Conservation (phyloP, 2,329 filamentous ascomycete genomes). For the Colletotrichum musae region DNA sequence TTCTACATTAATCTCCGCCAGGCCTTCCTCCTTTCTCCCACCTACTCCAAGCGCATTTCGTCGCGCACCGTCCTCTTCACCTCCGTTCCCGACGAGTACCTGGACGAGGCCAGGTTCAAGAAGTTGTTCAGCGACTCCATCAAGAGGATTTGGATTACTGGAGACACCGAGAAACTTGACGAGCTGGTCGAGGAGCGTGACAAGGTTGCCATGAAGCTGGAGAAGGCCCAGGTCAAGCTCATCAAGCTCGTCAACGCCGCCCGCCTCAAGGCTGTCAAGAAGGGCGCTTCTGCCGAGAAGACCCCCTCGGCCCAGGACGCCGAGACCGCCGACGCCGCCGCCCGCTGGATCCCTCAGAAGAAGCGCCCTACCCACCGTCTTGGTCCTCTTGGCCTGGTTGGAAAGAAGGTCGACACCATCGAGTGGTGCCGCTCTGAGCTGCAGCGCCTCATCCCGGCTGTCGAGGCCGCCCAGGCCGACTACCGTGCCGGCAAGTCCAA, state of each 20-base stretch:
- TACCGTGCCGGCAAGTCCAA: slow-evolving; percentile 77
- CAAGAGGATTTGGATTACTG: slow-evolving; percentile 86
- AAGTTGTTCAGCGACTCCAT: slow-evolving; percentile 87
- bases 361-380: slow-evolving; percentile 83
- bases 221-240: slow-evolving; percentile 88
- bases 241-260: slow-evolving; percentile 84
- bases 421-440: slow-evolving; percentile 86
- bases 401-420: slow-evolving; percentile 94
- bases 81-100: slow-evolving; percentile 83
- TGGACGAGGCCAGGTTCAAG: slow-evolving; percentile 82
- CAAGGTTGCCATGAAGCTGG: slow-evolving; percentile 83
- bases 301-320: slow-evolving; percentile 67
- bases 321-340: slow-evolving; percentile 76
- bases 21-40: slow-evolving; percentile 88
- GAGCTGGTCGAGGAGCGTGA: slow-evolving; percentile 87
- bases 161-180: slow-evolving; percentile 82
- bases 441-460: slow-evolving; percentile 77
- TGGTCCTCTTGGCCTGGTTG: slow-evolving; percentile 70
- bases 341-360: slow-evolving; percentile 80
- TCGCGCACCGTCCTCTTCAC: slow-evolving; percentile 92
- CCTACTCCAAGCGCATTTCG: slow-evolving; percentile 88
- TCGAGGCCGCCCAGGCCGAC: slow-evolving; percentile 76
- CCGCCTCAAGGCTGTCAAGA: slow-evolving; percentile 78
- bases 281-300: slow-evolving; percentile 61
- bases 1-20: slow-evolving; percentile 95